These are phyloP conservation scores for Vickermania ingenoplastis DNA, from an alignment of 208 protist species.

Conservation along the genomic window DNA sequence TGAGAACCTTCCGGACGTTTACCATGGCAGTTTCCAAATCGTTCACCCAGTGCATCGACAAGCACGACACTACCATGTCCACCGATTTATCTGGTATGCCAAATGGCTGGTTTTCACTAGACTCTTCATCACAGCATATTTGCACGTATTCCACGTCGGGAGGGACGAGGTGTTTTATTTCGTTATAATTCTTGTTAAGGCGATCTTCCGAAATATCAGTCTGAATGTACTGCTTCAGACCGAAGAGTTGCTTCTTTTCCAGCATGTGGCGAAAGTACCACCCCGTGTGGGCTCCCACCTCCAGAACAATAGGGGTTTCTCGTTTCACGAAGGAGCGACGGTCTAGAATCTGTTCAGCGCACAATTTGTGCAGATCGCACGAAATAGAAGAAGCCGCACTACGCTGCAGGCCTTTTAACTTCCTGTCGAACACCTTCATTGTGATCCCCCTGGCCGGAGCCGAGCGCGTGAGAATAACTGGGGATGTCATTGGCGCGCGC, in stretches of 20 bases:
- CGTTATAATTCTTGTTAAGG: conserved; percentile 76
- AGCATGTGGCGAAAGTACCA: conserved; percentile 87
- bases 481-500: conserved; percentile 42
- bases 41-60: conserved; percentile 90
- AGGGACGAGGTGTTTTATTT: conserved; percentile 73
- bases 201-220: conserved; percentile 81
- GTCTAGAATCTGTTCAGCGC: conserved; percentile 77
- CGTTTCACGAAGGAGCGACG: conserved; percentile 77
- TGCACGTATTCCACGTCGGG: conserved; percentile 81
- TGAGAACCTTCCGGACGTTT: conserved; percentile 73
- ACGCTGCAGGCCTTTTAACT: conserved; percentile 71
- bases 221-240: conserved; percentile 88
- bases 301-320: conserved; percentile 71
- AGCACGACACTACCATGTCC: conserved; percentile 81
- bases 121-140: conserved; percentile 84
- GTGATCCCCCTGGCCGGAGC: conserved; percentile 43
- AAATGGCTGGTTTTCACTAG: conserved; percentile 35
- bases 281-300: conserved; percentile 78
- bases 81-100: conserved; percentile 75
- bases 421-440: conserved; percentile 73
- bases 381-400: conserved; percentile 40
- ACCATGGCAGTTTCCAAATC: conserved; percentile 77
- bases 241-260: conserved; percentile 64
- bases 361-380: conserved; percentile 79
- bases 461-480: conserved; percentile 57